Evolutionary conservation across 2,329 filamentous ascomycete genomes (phyloP), one percentile per base, ranked within the genome.

Genomic region (Pochonia chlamydosporia): DNA sequence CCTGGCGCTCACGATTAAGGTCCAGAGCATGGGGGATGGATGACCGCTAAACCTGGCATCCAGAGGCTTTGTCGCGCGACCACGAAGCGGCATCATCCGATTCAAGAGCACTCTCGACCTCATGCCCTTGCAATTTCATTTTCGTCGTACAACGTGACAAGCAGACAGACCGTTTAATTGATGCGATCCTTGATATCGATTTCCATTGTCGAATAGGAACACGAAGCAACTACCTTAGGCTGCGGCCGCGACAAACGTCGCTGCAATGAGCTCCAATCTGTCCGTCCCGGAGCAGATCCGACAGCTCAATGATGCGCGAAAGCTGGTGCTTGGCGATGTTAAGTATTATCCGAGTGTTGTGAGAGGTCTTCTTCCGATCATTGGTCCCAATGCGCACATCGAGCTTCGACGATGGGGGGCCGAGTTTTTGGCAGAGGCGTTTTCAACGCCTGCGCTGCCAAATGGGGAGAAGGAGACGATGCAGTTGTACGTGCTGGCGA

Each of bases 321-420:
- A 88, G 64, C 85, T 97, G 52, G 91, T 95, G 46, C 79, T 97
- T 50, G 82, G 81, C 57, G 91, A 97, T 68, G 79, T 91, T 53
- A 83, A 82, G 62, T 89, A 95, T 70, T 99, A 97, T 67, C 84
- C 86, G 43, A 89, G 88, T 66, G 92, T 99, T 63, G 85, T 99
- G 53, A 87, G 89, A 61, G 90, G 89, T 41, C 89, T 97, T 53
- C 73, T 97, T n/a, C 90, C 91, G 47, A 91, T 97, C 59, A 87
- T 96, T 66, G 84, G 85, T 51, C 81, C 86, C 44, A 76, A 78
- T 54, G 79, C 88, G 53, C 78, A 81, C 51, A 70, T 96, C 48
- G 89, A 95, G 67, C 73, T 97, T 59, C 86, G 90, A 67, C 77
- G 91, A 85, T 99, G 93, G 93, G 93, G 92, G 23, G 85, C 91